These are phyloP conservation scores for Curvularia lunata DNA, from an alignment of 2,329 filamentous ascomycete species.

Conservation along the genomic window DNA sequence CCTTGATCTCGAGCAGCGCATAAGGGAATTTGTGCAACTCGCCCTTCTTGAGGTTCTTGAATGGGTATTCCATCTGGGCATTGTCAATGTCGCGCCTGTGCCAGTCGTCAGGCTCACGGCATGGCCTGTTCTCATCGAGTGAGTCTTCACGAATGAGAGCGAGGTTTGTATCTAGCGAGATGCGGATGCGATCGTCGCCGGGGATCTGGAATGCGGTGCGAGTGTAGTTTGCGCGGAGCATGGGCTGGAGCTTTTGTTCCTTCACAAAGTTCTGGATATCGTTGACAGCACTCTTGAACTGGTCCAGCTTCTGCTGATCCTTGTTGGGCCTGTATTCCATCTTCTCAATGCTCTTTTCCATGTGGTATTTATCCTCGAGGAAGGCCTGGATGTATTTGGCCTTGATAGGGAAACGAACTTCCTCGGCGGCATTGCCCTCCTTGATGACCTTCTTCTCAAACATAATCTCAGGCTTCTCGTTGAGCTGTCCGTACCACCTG, in stretches of 20 bases:
- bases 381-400: conserved; percentile 92
- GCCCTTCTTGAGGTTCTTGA: conserved; percentile 83
- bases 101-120: conserved; percentile 87
- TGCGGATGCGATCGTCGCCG: conserved; percentile 84
- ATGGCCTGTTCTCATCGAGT: conserved; percentile 82
- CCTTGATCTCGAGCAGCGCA: conserved; percentile 90
- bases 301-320: conserved; percentile 68
- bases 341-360: conserved; percentile 89
- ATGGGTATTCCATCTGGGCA: conserved; percentile 82
- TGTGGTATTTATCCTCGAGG: conserved; percentile 83
- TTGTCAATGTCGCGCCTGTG: conserved; percentile 90
- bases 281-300: conserved; percentile 73
- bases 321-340: conserved; percentile 77
- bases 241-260: conserved; percentile 77
- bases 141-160: conserved; percentile 80
- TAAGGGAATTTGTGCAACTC: conserved; percentile 92
- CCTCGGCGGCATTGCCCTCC: conserved; percentile 76
- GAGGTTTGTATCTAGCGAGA: conserved; percentile 91
- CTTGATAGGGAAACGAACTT: conserved; percentile 84
- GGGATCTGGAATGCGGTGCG: conserved; percentile 97
- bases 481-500: conserved; percentile 89
- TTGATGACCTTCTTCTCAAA: conserved; percentile 89
- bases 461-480: conserved; percentile 77
- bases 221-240: conserved; percentile 89
- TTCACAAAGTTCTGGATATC: conserved; percentile 82